Percentiles rank a stretch among this genome's conserved stretches.
These are phyloP conservation scores for Botrytis paeoniae DNA, from an alignment of 2,329 filamentous ascomycete genomes.

Conservation along the genomic window DNA sequence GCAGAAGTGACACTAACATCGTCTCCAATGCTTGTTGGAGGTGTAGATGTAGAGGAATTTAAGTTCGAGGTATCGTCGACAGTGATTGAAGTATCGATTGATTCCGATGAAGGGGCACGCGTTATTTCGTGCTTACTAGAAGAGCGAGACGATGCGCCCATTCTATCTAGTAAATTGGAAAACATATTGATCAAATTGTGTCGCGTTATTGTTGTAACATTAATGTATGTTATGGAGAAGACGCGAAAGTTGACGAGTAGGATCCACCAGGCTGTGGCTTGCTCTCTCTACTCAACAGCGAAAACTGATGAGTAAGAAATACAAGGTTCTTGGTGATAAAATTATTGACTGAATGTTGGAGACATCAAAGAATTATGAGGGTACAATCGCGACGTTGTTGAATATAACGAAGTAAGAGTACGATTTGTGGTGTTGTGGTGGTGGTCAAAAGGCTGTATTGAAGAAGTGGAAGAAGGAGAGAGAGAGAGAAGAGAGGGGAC, in stretches of 20 bases:
- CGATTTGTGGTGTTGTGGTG: not conserved
- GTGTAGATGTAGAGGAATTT: conserved; percentile 46
- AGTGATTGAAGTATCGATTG: conserved; percentile 32
- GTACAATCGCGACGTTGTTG: not conserved
- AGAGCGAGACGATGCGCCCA: conserved; percentile 25
- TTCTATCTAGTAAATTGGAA: conserved; percentile 27
- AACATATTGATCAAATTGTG: conserved; percentile 25
- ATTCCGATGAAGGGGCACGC: conserved; percentile 34
- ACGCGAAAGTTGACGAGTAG: conserved; percentile 18
- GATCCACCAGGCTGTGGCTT: conserved; percentile 19
- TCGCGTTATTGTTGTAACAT: conserved; percentile 20
- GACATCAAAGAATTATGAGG: not conserved
- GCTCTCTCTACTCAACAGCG: conserved; percentile 8
- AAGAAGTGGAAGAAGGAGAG: conserved; percentile 7
- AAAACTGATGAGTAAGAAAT: conserved; percentile 5
- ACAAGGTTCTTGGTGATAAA: not conserved
- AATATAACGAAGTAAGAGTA: not conserved
- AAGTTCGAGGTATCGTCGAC: conserved; percentile 33
- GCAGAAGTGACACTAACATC: conserved; percentile 55
- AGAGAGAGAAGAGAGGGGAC: not conserved
- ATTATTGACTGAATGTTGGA: not conserved
- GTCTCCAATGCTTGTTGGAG: conserved; percentile 65
- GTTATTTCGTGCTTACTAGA: conserved; percentile 23
- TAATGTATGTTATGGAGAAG: conserved; percentile 16
- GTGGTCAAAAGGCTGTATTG: not conserved